A percentile compares a stretch with the other conserved stretches of the same genome.
Conservation (phyloP, 345 rosid species). For the Kernera saxatilis region DNA sequence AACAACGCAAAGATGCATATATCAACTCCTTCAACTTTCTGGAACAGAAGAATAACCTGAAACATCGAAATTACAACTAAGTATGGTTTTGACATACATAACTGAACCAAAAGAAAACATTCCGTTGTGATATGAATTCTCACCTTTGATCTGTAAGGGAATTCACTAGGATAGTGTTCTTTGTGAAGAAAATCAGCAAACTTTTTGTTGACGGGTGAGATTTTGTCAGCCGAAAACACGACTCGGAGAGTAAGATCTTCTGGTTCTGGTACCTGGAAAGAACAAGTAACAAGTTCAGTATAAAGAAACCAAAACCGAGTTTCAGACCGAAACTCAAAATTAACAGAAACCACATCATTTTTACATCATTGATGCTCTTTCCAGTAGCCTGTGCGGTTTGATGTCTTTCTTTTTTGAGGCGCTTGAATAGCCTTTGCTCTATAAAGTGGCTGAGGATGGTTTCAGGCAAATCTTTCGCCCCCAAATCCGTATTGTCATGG, state of each 20-base stretch:
- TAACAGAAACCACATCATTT: background rate
- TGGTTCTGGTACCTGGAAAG: constrained; percentile 42
- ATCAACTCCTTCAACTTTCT: constrained; percentile 89
- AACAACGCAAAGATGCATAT: constrained; percentile 83
- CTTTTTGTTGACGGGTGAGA: constrained; percentile 36
- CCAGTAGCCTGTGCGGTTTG: constrained; percentile 40
- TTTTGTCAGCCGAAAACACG: constrained; percentile 42
- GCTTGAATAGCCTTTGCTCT: constrained; percentile 43
- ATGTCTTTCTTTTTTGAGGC: constrained; percentile 42
- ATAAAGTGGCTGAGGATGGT: constrained; percentile 47
- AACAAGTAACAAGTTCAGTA: background rate
- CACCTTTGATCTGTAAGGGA: constrained; percentile 61
- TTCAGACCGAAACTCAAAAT: background rate
- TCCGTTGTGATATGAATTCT: background rate
- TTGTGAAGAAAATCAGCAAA: constrained; percentile 31
- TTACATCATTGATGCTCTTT: constrained; percentile 47
- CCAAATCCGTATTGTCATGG: constrained; percentile 20
- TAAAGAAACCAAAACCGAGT: background rate
- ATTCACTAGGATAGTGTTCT: constrained; percentile 42
- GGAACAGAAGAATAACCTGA: constrained; percentile 81
- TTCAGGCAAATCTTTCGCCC: constrained; percentile 53
- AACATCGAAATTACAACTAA: constrained; percentile 19
- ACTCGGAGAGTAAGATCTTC: constrained; percentile 50
- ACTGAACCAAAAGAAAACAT: background rate
- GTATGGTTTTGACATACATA: background rate